These are phyloP conservation scores for Starmerella bombi DNA, from an alignment of 805 yeast species.

Conservation along the genomic window DNA sequence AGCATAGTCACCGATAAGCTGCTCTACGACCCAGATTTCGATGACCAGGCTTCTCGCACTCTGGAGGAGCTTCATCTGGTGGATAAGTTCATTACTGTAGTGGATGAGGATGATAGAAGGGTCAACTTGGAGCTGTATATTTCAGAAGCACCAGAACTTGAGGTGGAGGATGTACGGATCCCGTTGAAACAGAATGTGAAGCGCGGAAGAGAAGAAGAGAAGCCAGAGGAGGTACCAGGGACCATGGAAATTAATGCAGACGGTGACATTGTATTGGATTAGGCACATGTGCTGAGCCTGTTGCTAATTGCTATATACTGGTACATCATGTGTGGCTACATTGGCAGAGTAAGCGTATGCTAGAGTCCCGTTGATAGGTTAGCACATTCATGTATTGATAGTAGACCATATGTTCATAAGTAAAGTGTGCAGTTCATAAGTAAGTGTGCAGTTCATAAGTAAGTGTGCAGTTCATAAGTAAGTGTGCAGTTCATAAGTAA, in stretches of 20 bases:
- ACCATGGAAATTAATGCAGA: slow-evolving; percentile 3
- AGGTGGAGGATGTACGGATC: slow-evolving; percentile 22
- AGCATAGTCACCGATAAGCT: slow-evolving; percentile 47
- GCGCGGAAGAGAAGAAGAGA: slow-evolving; percentile 12
- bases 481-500: too few relatives aligned
- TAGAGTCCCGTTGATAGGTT: too few relatives aligned
- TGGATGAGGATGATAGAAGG: slow-evolving; percentile 75
- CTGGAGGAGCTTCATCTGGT: slow-evolving; percentile 44
- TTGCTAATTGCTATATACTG: too few relatives aligned
- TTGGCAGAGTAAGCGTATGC: too few relatives aligned
- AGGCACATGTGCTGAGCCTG: too few relatives aligned
- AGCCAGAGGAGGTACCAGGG: not conserved
- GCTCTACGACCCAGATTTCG: slow-evolving; percentile 76
- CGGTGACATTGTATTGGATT: slow-evolving; percentile 6
- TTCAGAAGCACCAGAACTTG: slow-evolving; percentile 14
- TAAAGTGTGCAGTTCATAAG: too few relatives aligned
- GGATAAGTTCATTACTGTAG: slow-evolving; percentile 55
- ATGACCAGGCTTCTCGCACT: slow-evolving; percentile 47
- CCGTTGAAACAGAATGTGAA: slow-evolving; percentile 17
- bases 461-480: too few relatives aligned
- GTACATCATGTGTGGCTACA: too few relatives aligned
- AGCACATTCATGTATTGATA: too few relatives aligned
- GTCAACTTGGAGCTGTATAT: slow-evolving; percentile 32
- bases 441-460: too few relatives aligned
- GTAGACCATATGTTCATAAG: too few relatives aligned